Percentiles rank a stretch among this genome's conserved stretches.
Evolutionary conservation across 1,139 yeast species (phyloP).

Genomic region (Zygosaccharomyces pseudobailii): DNA sequence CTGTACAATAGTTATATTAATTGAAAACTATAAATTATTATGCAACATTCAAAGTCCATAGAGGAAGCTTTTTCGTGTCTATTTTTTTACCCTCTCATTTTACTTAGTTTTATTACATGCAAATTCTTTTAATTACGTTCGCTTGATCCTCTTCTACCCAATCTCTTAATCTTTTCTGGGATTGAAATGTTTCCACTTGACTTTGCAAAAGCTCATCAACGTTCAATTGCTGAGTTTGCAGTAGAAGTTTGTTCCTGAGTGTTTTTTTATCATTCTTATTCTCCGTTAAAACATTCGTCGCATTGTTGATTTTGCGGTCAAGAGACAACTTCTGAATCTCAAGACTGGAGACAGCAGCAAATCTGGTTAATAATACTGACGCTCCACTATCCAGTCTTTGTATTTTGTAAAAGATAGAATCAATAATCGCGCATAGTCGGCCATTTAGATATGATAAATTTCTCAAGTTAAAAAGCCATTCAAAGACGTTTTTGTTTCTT

Average conservation of each 20-base stretch:
- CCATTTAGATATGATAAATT: slow-evolving; percentile 46
- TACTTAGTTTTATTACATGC: neutral
- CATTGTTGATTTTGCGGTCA: slow-evolving; percentile 18
- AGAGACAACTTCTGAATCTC: slow-evolving; percentile 39
- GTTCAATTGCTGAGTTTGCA: slow-evolving; percentile 41
- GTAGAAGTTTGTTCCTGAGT: slow-evolving; percentile 29
- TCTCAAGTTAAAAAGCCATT: slow-evolving; percentile 57
- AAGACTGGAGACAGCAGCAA: slow-evolving; percentile 49
- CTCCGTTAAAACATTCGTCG: slow-evolving; percentile 15
- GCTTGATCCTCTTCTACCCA: slow-evolving; percentile 56
- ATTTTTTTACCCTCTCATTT: neutral
- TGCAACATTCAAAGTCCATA: neutral
- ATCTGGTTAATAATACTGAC: slow-evolving; percentile 56
- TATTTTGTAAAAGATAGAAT: slow-evolving; percentile 44
- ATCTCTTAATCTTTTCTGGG: slow-evolving; percentile 52
- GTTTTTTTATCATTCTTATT: slow-evolving; percentile 20
- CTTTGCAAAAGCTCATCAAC: slow-evolving; percentile 46
- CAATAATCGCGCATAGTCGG: slow-evolving; percentile 40
- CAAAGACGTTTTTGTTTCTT: slow-evolving; percentile 53
- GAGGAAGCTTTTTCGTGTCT: neutral
- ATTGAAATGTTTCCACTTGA: slow-evolving; percentile 39
- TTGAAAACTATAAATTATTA: neutral
- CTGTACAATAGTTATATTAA: slow-evolving; percentile 1
- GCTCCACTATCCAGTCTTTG: slow-evolving; percentile 59
- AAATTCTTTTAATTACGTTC: slow-evolving; percentile 42